Evolutionary conservation across 2,329 filamentous ascomycete genomes (phyloP).

Genomic region (Zymoseptoria pseudotritici): DNA sequence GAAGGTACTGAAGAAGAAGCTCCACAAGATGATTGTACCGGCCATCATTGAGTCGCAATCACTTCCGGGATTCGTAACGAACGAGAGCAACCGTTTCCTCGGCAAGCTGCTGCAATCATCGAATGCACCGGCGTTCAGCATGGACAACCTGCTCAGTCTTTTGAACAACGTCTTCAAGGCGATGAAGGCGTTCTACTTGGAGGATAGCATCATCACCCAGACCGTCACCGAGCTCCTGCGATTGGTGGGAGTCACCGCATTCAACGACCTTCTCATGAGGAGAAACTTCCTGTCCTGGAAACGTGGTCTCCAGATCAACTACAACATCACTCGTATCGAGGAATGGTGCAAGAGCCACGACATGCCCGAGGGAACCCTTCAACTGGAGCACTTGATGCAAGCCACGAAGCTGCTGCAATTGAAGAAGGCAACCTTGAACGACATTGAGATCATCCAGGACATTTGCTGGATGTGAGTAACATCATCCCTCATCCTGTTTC

Average conservation of each 20-base stretch:
- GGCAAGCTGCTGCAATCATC: constrained; percentile 91
- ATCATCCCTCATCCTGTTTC: background rate
- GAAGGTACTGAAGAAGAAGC: constrained; percentile 99
- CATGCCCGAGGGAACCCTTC: constrained; percentile 95
- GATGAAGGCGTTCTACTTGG: constrained; percentile 97
- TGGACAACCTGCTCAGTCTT: constrained; percentile 94
- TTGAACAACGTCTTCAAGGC: constrained; percentile 96
- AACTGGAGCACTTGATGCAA: constrained; percentile 99
- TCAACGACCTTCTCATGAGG: constrained; percentile 96
- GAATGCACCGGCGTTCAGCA: constrained; percentile 92
- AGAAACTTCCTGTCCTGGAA: constrained; percentile 99
- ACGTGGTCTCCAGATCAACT: constrained; percentile 97
- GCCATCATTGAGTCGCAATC: constrained; percentile 99
- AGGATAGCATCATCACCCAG: constrained; percentile 92
- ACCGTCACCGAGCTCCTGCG: constrained; percentile 88
- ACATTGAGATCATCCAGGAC: constrained; percentile 99
- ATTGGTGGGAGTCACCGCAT: constrained; percentile 92
- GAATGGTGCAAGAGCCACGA: constrained; percentile 99
- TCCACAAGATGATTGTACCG: constrained; percentile 99
- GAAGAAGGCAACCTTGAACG: constrained; percentile 97
- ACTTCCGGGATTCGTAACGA: constrained; percentile 94
- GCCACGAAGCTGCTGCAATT: constrained; percentile 95
- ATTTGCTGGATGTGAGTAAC: constrained; percentile 96
- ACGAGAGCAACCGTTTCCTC: constrained; percentile 95
- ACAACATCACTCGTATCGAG: constrained; percentile 98